Percentiles rank a stretch among this genome's conserved stretches.
phyloP scores from a whole-genome alignment of 345 rosid species.

The Eutrema japonicum region DNA sequence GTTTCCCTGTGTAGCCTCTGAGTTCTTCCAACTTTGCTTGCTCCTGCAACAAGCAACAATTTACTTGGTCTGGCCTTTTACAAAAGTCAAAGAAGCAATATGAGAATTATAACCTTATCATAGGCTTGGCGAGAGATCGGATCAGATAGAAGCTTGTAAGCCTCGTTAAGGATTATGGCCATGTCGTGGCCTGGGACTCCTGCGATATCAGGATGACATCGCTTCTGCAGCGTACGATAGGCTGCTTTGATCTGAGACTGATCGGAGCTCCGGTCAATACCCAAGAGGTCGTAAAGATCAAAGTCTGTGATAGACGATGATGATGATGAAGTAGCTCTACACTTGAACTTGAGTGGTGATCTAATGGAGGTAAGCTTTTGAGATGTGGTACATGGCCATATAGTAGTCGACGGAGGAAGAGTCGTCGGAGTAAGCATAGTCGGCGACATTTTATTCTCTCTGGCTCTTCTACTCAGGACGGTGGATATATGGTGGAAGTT shows the following conservation, averaged over 20 bases:
- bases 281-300: constrained; percentile 87
- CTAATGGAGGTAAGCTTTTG: constrained; percentile 28
- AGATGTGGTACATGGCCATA: constrained; percentile 35
- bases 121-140: constrained; percentile 69
- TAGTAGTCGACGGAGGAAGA: constrained; percentile 34
- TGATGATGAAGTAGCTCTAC: constrained; percentile 53
- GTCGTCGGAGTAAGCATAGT: constrained; percentile 39
- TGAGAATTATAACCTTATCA: constrained; percentile 58
- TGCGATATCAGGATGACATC: constrained; percentile 87
- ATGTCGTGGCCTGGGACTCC: constrained; percentile 85
- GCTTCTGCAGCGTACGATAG: constrained; percentile 71
- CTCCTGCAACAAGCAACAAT: constrained; percentile 49
- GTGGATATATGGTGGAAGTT: constrained; percentile 12
- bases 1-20: constrained; percentile 76
- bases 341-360: constrained; percentile 39
- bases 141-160: constrained; percentile 73
- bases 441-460: constrained; percentile 21
- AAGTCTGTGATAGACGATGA: constrained; percentile 57
- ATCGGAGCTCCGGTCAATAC: constrained; percentile 60
- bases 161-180: constrained; percentile 86
- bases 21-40: constrained; percentile 74
- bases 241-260: constrained; percentile 74
- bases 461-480: constrained; percentile 18
- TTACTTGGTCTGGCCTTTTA: not conserved
- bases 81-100: constrained; percentile 16